Evolutionary conservation across 331 rosid species (phyloP), one percentile per base, ranked within the genome.

Genomic region (Spiraea crenata): DNA sequence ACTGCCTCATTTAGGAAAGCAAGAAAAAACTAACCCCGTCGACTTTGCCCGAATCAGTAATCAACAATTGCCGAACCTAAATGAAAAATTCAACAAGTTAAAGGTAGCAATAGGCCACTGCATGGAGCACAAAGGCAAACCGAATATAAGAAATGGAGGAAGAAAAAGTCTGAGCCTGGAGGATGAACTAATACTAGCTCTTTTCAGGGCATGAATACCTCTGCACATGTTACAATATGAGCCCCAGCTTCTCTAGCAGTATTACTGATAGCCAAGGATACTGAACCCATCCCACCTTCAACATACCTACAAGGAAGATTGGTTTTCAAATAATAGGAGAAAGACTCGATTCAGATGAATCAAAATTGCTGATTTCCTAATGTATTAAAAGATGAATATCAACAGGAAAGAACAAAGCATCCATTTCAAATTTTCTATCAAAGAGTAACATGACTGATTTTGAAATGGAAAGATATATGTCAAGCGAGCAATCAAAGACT

Each of bases 201-300:
- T 15, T 40, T 59, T 66, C 14, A 38, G 47, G 58, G 31, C 50
- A 59, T 16, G 55, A 59, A 61, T 69, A 83, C 87, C 82, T 83
- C 82, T 35, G 85, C 82, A 65, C 50, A 65, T 42, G 87, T 77
- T 57, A 80, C 68, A 16, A 83, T 70, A 60, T 51, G 74, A 70
- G 81, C 82, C 42, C 82, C 79, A 52, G 82, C 83, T 77, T 80
- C 87, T 76, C 20, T 67, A 44, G 87, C 87, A 6, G 87, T 81
- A 61, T 77, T 80, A 20, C 78, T 57, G 34, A 83, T 77, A 19
- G 87, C 87, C 70, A 47, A 35, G 71, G 87, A 80, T 57, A 83
- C 82, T 42, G 87, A 74, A 40, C 87, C 85, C 87, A 83, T 80
- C 60, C 87, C 87, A 74, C 85, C 87, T 83, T 83, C 87, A 56